Percentiles rank a stretch among this genome's conserved stretches.
phyloP scores from a whole-genome alignment of 2,329 filamentous ascomycete species.

The Cytospora piceicola region DNA sequence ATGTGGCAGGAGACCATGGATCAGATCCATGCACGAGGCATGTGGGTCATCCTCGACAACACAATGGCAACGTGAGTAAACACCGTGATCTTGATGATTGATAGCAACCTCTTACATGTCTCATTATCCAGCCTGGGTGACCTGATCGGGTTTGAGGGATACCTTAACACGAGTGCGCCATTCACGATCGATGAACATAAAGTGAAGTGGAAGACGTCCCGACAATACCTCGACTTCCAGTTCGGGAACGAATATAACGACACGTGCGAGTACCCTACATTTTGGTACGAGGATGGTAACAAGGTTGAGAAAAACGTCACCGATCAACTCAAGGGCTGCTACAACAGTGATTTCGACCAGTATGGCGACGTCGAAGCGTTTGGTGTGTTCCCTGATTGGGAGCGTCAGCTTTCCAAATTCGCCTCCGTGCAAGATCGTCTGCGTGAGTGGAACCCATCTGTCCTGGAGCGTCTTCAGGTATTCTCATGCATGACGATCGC shows the following conservation, averaged over 20 bases:
- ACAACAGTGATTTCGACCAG: slow-evolving; percentile 63
- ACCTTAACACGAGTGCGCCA: slow-evolving; percentile 60
- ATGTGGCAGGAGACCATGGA: slow-evolving; percentile 61
- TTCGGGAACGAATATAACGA: slow-evolving; percentile 56
- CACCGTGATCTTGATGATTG: not conserved
- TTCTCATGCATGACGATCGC: slow-evolving; percentile 66
- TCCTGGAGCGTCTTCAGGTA: slow-evolving; percentile 58
- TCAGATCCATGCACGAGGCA: slow-evolving; percentile 63
- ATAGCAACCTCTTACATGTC: slow-evolving; percentile 16
- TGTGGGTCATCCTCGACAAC: slow-evolving; percentile 70
- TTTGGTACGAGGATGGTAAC: slow-evolving; percentile 62
- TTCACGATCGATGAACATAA: slow-evolving; percentile 59
- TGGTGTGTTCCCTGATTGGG: slow-evolving; percentile 64
- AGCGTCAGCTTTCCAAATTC: slow-evolving; percentile 67
- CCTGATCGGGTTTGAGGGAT: slow-evolving; percentile 63
- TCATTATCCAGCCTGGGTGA: slow-evolving; percentile 53
- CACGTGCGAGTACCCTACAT: slow-evolving; percentile 60
- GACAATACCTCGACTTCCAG: slow-evolving; percentile 61
- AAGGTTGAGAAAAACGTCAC: slow-evolving; percentile 52
- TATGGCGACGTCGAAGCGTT: slow-evolving; percentile 67
- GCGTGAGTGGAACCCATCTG: slow-evolving; percentile 63
- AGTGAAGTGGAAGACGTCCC: slow-evolving; percentile 56
- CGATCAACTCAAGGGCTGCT: slow-evolving; percentile 55
- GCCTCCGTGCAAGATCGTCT: slow-evolving; percentile 68
- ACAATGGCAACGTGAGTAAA: slow-evolving; percentile 58